These are phyloP conservation scores for Bjerkandera adusta DNA, from an alignment of 1,284 basidiomycete species.

Conservation along the genomic window DNA sequence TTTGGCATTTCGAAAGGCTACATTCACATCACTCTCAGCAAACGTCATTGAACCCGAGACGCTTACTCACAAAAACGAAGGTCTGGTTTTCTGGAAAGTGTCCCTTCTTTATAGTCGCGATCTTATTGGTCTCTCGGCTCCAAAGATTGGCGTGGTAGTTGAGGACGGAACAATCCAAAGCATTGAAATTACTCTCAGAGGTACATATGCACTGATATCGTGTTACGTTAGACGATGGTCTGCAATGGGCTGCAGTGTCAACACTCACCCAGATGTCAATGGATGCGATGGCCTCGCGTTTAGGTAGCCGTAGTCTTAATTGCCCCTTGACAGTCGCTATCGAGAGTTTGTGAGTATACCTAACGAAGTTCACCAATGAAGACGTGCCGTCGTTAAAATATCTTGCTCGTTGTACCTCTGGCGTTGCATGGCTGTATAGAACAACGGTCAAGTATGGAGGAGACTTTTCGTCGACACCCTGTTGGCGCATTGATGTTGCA, in stretches of 20 bases:
- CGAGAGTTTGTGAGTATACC: not conserved
- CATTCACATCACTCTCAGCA: not conserved
- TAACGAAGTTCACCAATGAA: too few relatives aligned
- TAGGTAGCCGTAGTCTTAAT: conserved; percentile 2
- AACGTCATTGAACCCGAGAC: not conserved
- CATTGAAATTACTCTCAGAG: conserved; percentile 3
- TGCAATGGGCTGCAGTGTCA: not conserved
- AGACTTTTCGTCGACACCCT: not conserved
- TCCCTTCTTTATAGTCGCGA: not conserved
- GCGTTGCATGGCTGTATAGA: conserved; percentile 5
- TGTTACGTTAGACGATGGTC: not conserved
- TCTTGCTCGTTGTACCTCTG: not conserved
- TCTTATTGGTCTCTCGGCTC: not conserved
- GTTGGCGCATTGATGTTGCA: not conserved
- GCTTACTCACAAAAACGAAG: conserved; percentile 6
- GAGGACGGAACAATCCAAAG: not conserved
- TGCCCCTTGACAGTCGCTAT: conserved; percentile 6
- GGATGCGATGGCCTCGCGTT: conserved; percentile 4
- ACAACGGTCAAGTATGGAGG: conserved; percentile 7
- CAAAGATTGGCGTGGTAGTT: conserved; percentile 5
- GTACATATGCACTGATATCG: not conserved
- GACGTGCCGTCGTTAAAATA: conserved; percentile 8
- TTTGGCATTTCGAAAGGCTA: conserved; percentile 9
- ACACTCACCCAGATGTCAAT: conserved; percentile 9
- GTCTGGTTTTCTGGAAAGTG: conserved; percentile 1